phyloP scores from a whole-genome alignment of 345 rosid species.

The Mangifera indica region DNA sequence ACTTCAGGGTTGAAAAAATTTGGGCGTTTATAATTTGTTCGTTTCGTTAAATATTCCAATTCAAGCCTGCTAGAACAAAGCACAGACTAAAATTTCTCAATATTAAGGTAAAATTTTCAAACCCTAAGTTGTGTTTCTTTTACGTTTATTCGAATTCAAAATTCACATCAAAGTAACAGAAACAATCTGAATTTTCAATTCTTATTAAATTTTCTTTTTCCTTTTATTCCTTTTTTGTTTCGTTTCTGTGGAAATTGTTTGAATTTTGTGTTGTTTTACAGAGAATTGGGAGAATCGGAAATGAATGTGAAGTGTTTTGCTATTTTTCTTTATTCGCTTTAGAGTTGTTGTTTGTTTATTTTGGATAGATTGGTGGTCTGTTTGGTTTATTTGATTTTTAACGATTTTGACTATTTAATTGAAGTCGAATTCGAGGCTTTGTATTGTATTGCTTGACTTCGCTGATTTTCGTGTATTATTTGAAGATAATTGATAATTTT shows the following conservation, averaged over 20 bases:
- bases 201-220: not conserved
- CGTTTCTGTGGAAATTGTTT: not conserved
- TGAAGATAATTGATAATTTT: slow-evolving; percentile 1
- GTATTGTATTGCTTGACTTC: not conserved
- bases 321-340: not conserved
- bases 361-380: not conserved
- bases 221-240: not conserved
- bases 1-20: too few relatives aligned
- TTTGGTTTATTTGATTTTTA: not conserved
- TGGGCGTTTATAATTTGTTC: not conserved
- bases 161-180: not conserved
- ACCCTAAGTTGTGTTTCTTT: slow-evolving; percentile 10
- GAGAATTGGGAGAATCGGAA: slow-evolving; percentile 7
- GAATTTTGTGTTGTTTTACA: not conserved
- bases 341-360: not conserved
- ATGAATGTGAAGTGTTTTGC: not conserved
- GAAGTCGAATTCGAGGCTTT: not conserved
- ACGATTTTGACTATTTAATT: not conserved
- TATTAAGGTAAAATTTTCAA: slow-evolving; percentile 10
- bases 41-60: not conserved
- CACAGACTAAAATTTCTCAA: not conserved
- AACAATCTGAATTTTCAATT: not conserved
- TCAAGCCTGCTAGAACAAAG: not conserved
- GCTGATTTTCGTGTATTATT: slow-evolving; percentile 1
- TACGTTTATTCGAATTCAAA: not conserved